Base-by-base conservation (phyloP, 108 stramenopile genomes). In the Licmophora abbreviata region DNA sequence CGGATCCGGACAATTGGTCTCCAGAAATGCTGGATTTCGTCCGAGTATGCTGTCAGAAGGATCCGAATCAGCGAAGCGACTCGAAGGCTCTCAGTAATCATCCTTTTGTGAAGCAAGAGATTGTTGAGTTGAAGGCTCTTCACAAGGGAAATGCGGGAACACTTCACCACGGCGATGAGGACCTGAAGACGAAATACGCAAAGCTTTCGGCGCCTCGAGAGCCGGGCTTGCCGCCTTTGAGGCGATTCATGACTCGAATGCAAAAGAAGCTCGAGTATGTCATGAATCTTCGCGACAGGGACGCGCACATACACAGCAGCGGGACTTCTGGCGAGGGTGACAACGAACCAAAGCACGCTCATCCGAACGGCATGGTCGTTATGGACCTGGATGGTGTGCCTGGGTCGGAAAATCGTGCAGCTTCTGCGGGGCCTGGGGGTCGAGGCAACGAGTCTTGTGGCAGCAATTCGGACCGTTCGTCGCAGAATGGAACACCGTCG, bases 11-110 rank as follows among this genome's bases (percentile, higher is more conserved):
- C 45, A 69, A 76, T 40, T 92, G 91, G 91, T 78, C 78, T 44
- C 86, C 86, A 2, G 91, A 87, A 56, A 92, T 92, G 91, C 47
- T 92, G 48, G 91, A 92, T 52, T 92, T 92, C 57, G 78, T 92
- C 47, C 71, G 81, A 7, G 79, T 77, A 48, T 92, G 91, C 48
- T 88, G 85, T 62, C 81, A 85, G 51, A 92, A 92, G 50, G 85
- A 92, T 63, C 71, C 86, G 3, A 76, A 58, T 59, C 84, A 92
- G 48, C 66, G 91, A 29, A 74, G 77, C 41, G 91, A 92, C 62
- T 88, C 86, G 20, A 81, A 85, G 2, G 48, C 77, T 8, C 45
- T 92, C 45, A 61, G 72, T 15, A 69, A 74, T 29, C 86, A 85
- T 61, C 81, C 85, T 30, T 92, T 92, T 60, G 69, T 92, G 3